Base-by-base conservation (phyloP, 495 filamentous ascomycete species). In the Daldinia decipiens region DNA sequence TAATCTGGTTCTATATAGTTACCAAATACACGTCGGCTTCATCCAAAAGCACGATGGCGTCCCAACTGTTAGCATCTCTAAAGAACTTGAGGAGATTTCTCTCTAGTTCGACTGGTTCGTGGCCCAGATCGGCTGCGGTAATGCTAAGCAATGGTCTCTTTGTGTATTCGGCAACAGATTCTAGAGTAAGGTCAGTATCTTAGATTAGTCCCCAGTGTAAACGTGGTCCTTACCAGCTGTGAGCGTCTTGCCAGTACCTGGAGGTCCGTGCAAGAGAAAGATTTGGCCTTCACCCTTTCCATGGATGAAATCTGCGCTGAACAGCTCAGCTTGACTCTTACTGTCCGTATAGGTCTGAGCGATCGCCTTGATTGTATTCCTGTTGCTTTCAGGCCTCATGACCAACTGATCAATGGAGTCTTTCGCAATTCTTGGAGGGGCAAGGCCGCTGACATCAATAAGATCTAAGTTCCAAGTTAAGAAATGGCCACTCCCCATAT, bases 241-340 rank as follows among this genome's bases (percentile, higher is more conserved):
- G 13, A 65, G 39, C 3, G 62, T 65, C 54, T 65, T 65, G 6
- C 62, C 53, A 21, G 62, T 65, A 6, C 62, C 62, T 7, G 62
- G 62, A 15, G 53, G 62, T 39, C 62, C 59, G 24, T 65, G 62
- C 15, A 65, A 19, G 21, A 65, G 34, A 3, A 65, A 50, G 5
- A 65, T 40, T 38, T 40, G 39, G 1, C 53, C 62, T 31, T 59
- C 43, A 31, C 62, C 62, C 32, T 65, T 65, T 5, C 62, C 62
- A 5, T 52, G 39, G 15, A 65, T 65, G 19, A 58, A 65, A 54
- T 65, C 62, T 7, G 62, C 62, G 24, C 40, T 59, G 29, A 38
- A 65, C 29, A 54, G 24, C 50, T 63, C 60, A 2, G 60, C 32
- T 55, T 63, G 50, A 26, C 45, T 62, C 21, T 38, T 32, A 9